Evolutionary conservation across 1,284 basidiomycete genomes (phyloP).

Genomic region (Boletellus deceptivus): DNA sequence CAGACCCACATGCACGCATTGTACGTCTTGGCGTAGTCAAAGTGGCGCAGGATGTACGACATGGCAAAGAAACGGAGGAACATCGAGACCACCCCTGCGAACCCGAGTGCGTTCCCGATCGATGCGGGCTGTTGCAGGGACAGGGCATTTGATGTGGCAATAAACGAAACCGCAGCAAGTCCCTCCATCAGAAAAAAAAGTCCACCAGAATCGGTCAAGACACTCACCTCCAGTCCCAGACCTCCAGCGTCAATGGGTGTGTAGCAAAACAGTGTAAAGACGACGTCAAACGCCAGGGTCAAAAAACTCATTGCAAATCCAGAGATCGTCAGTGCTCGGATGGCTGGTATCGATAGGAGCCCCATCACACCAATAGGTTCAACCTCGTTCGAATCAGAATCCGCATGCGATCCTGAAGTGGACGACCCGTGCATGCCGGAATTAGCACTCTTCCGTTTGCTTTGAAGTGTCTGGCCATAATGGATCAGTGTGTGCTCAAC

Average conservation of each 20-base stretch:
- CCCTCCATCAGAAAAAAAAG: no score
- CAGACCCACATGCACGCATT: slow-evolving; percentile 22
- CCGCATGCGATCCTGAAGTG: background rate
- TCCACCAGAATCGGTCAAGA: background rate
- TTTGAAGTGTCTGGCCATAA: slow-evolving; percentile 17
- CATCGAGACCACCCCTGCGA: slow-evolving; percentile 15
- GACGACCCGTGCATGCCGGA: background rate
- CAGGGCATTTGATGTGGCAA: background rate
- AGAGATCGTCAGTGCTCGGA: slow-evolving; percentile 23
- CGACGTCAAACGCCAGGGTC: slow-evolving; percentile 21
- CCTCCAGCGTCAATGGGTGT: slow-evolving; percentile 17
- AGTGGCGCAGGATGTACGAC: slow-evolving; percentile 18
- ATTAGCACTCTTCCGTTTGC: slow-evolving; percentile 11
- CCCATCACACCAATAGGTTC: background rate
- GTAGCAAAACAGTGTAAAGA: slow-evolving; percentile 22
- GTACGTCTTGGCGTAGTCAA: slow-evolving; percentile 20
- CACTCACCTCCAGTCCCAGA: slow-evolving; percentile 19
- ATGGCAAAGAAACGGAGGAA: slow-evolving; percentile 17
- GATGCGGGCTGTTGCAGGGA: slow-evolving; percentile 12
- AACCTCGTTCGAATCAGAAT: background rate
- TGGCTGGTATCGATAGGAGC: slow-evolving; percentile 20
- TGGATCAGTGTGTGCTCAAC: background rate
- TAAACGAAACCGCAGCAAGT: background rate
- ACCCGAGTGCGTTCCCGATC: slow-evolving; percentile 20
- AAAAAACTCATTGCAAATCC: slow-evolving; percentile 19